These are phyloP conservation scores for Cryptosporidium sp. DNA, from an alignment of 169 alveolate species.

Conservation along the genomic window DNA sequence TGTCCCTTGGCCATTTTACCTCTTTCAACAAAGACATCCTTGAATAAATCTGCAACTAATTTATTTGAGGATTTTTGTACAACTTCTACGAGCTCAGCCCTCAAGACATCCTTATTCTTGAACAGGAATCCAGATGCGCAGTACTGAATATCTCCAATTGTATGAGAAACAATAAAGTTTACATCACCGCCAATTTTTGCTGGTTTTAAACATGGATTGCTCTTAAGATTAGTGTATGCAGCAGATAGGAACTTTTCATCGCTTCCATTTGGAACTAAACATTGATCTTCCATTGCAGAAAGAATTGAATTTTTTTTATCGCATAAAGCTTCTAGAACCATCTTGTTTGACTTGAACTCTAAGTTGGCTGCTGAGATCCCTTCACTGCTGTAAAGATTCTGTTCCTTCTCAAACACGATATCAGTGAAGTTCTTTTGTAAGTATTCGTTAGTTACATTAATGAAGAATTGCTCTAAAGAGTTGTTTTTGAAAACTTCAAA, in stretches of 20 bases:
- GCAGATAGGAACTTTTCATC: slow-evolving; percentile 89
- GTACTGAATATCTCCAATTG: slow-evolving; percentile 87
- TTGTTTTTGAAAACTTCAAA: slow-evolving; percentile 95
- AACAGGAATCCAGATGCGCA: slow-evolving; percentile 84
- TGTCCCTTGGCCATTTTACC: slow-evolving; percentile 93
- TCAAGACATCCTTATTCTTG: slow-evolving; percentile 89
- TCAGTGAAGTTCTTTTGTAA: slow-evolving; percentile 94
- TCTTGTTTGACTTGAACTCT: slow-evolving; percentile 84
- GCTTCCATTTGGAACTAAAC: slow-evolving; percentile 92
- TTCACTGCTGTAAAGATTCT: slow-evolving; percentile 85
- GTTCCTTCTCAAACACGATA: slow-evolving; percentile 94
- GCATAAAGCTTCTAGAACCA: slow-evolving; percentile 76
- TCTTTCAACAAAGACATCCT: slow-evolving; percentile 85
- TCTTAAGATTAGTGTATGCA: slow-evolving; percentile 77
- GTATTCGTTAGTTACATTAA: slow-evolving; percentile 96
- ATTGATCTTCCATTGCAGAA: slow-evolving; percentile 90
- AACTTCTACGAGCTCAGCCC: slow-evolving; percentile 89
- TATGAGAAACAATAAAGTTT: slow-evolving; percentile 85
- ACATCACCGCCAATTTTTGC: slow-evolving; percentile 88
- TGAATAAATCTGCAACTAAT: slow-evolving; percentile 85
- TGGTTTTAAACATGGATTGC: slow-evolving; percentile 81
- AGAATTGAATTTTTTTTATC: slow-evolving; percentile 84
- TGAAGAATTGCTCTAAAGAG: slow-evolving; percentile 95
- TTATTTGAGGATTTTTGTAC: slow-evolving; percentile 85
- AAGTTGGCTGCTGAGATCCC: slow-evolving; percentile 88